Percentiles rank a stretch among this genome's conserved stretches.
Evolutionary conservation across 192 early-diverging fungal genomes (phyloP).

Genomic region (Coemansia asiatica): DNA sequence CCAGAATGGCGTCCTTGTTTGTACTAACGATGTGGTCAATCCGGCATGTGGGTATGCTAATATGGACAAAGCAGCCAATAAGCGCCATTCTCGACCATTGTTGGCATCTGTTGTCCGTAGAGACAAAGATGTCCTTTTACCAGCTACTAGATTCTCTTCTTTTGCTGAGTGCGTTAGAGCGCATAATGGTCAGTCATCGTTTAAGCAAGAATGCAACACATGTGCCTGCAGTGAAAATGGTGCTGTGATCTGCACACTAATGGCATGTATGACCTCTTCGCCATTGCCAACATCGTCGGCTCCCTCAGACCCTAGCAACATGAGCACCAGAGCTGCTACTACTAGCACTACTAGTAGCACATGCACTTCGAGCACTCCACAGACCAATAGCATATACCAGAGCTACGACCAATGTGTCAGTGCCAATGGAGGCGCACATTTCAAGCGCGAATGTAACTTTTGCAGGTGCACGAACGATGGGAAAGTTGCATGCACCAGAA

Average conservation of each 20-base stretch:
- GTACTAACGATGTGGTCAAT: background rate
- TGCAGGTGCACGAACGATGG: conserved; percentile 13
- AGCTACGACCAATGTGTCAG: conserved; percentile 15
- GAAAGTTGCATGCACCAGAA: conserved; percentile 11
- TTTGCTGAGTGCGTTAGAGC: conserved; percentile 3
- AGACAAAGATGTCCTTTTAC: background rate
- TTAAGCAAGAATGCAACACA: conserved; percentile 16
- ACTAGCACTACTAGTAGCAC: too few species aligned
- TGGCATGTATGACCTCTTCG: conserved; percentile 7
- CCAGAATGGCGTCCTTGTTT: conserved; percentile 27
- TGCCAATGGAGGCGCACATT: conserved; percentile 10
- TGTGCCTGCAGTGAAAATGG: conserved; percentile 7
- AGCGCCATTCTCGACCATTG: background rate
- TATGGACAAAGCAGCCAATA: background rate
- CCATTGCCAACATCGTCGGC: background rate
- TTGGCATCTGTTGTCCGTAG: background rate
- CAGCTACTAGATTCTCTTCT: background rate
- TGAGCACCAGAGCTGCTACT: too few species aligned
- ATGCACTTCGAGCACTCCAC: background rate
- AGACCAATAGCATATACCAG: background rate
- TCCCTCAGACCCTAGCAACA: background rate
- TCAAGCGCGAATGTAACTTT: conserved; percentile 17
- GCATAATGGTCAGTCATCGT: background rate
- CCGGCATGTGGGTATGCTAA: background rate
- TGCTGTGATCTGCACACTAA: conserved; percentile 14